phyloP scores from a whole-genome alignment of 2,329 filamentous ascomycete genomes.

The Fusarium ambrosium region DNA sequence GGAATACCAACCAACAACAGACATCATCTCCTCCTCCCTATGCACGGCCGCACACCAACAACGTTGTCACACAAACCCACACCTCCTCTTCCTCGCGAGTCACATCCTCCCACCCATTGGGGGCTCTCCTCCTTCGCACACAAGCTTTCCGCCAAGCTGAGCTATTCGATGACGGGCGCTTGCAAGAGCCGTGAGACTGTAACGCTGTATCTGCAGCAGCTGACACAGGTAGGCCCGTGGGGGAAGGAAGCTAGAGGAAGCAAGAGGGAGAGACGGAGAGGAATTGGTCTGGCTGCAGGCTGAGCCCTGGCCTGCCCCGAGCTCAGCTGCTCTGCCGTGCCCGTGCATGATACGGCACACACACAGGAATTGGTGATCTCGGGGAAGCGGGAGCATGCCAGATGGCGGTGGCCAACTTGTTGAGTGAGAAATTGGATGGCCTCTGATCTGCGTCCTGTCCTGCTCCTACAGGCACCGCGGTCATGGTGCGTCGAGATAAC shows the following conservation, averaged over 20 bases:
- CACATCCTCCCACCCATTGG: background rate
- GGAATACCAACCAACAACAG: background rate
- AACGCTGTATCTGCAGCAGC: constrained; percentile 28
- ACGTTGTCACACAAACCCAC: background rate
- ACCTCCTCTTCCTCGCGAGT: background rate
- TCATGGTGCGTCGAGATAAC: constrained; percentile 16
- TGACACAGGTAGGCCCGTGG: constrained; percentile 23
- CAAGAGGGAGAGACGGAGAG: constrained; percentile 1
- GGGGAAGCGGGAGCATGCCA: background rate
- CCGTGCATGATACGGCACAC: background rate
- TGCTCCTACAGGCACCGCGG: background rate
- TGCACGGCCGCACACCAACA: background rate
- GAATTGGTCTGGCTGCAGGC: constrained; percentile 14
- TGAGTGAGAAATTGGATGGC: constrained; percentile 2
- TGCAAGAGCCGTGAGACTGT: constrained; percentile 10
- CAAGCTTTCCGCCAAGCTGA: constrained; percentile 7
- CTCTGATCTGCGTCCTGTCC: constrained; percentile 20
- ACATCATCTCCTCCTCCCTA: background rate
- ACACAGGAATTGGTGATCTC: background rate
- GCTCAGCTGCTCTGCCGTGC: constrained; percentile 1
- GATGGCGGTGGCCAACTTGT: constrained; percentile 12
- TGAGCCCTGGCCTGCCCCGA: constrained; percentile 17
- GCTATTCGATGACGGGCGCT: constrained; percentile 9
- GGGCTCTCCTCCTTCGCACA: background rate
- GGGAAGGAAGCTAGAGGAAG: constrained; percentile 14